Base-by-base conservation (phyloP, 2,329 filamentous ascomycete species). In the Paramyrothecium sp. region DNA sequence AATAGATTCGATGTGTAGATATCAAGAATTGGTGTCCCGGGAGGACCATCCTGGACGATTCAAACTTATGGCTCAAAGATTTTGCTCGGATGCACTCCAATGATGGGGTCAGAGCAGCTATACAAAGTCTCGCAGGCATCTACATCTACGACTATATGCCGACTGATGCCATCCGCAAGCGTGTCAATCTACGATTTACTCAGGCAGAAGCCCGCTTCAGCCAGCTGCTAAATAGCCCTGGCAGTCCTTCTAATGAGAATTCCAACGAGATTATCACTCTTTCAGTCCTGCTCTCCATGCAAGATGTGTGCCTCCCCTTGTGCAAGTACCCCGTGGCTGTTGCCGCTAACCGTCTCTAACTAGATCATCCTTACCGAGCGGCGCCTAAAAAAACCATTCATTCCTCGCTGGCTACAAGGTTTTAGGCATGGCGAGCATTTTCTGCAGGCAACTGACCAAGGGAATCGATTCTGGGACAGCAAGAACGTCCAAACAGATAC, bases 111-210 rank as follows among this genome's bases (percentile, higher is more conserved):
- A 62, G 67, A 3, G 64, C 68, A 23, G 75, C 75, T 7, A 75
- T 77, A n/a, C 71, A 75, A 48, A 73, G 73, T 21, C 65, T 77
- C 2, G 73, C 74, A 3, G 74, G 73, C 2, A 70, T 75, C 1
- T 77, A 77, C 30, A 72, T 77, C 7, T 74, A 75, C 56, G 75
- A 77, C 56, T 77, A 76, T 34, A 56, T 70, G 17, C 73, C 73
- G 1, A 61, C 68, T 26, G 67, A 72, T 10, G 58, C 58, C 5
- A 62, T 77, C 13, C 65, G 67, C 17, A 61, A 61, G 11, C 65
- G 69, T 13, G 70, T 75, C 54, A 75, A 75, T 48, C 55, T 68
- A 12, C 66, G 67, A 20, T 75, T 74, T 56, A 46, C 50, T 12
- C 54, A 60, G 19, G 71, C 73, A 3, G 71, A 74, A 46, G 30